These are phyloP conservation scores for Rhizopogon vulgaris DNA, from an alignment of 768 basidiomycete genomes.

Conservation along the genomic window DNA sequence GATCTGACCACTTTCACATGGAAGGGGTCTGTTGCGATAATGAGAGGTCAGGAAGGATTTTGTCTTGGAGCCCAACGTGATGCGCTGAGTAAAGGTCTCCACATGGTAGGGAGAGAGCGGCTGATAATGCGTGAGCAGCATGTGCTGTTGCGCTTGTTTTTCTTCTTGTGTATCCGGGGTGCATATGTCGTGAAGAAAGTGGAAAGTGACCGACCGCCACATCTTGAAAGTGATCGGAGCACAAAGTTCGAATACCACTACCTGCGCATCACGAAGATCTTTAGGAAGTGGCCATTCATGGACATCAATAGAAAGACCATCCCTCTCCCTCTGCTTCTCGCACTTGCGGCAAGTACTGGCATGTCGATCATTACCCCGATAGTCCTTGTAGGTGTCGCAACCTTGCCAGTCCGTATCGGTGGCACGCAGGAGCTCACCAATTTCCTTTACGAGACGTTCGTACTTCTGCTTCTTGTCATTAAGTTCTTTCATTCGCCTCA, in stretches of 20 bases:
- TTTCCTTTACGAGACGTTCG: not conserved
- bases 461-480: slow-evolving; percentile 11
- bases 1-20: slow-evolving; percentile 11
- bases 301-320: slow-evolving; percentile 21
- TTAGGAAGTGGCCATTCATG: slow-evolving; percentile 43
- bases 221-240: slow-evolving; percentile 30
- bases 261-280: slow-evolving; percentile 10
- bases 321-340: slow-evolving; percentile 7
- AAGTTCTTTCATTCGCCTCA: slow-evolving; percentile 23
- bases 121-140: slow-evolving; percentile 1
- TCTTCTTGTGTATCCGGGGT: not conserved
- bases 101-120: not conserved
- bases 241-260: slow-evolving; percentile 35
- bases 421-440: not conserved
- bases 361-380: not conserved
- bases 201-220: slow-evolving; percentile 36
- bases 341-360: slow-evolving; percentile 21
- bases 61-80: slow-evolving; percentile 31
- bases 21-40: slow-evolving; percentile 17
- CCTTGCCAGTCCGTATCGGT: not conserved
- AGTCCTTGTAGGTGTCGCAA: not conserved
- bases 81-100: slow-evolving; percentile 13
- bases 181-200: slow-evolving; percentile 31
- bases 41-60: slow-evolving; percentile 29
- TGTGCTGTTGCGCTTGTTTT: not conserved